Evolutionary conservation across 139 green algal species (phyloP).

Genomic region (Chlamydomonas applanata): DNA sequence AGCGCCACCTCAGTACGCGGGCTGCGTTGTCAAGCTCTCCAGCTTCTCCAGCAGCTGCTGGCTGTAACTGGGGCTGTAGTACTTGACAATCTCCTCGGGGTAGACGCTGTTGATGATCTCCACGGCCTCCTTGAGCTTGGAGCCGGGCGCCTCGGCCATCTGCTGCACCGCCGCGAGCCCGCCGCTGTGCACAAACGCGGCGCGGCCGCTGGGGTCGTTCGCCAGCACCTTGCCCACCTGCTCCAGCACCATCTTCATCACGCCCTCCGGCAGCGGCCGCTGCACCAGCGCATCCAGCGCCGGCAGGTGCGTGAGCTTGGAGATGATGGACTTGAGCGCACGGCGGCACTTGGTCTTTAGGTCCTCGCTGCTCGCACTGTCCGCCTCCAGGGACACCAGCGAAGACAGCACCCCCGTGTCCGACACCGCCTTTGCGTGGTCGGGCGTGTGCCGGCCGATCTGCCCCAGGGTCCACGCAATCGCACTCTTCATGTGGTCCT

Average conservation of each 20-base stretch:
- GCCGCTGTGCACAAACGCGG: slow-evolving; percentile 79
- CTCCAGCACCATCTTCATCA: slow-evolving; percentile 82
- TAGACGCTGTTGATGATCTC: slow-evolving; percentile 86
- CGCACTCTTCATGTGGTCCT: slow-evolving; percentile 80
- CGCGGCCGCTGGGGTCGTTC: slow-evolving; percentile 68
- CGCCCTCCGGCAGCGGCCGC: slow-evolving; percentile 58
- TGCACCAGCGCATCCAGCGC: slow-evolving; percentile 81
- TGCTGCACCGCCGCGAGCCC: slow-evolving; percentile 82
- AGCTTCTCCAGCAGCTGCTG: slow-evolving; percentile 81
- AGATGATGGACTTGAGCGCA: slow-evolving; percentile 74
- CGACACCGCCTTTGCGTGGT: slow-evolving; percentile 85
- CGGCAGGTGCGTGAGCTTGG: slow-evolving; percentile 77
- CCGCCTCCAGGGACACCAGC: slow-evolving; percentile 62
- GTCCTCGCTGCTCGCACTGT: slow-evolving; percentile 62
- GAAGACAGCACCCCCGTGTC: slow-evolving; percentile 73
- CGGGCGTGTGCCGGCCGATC: slow-evolving; percentile 78
- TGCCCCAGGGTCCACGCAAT: slow-evolving; percentile 63
- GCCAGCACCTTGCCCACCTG: slow-evolving; percentile 81
- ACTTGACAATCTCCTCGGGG: slow-evolving; percentile 75
- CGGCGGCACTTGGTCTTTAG: slow-evolving; percentile 82
- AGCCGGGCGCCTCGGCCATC: slow-evolving; percentile 68
- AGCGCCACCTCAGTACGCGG: slow-evolving; percentile 1
- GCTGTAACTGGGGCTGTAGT: slow-evolving; percentile 81
- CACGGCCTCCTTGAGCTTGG: slow-evolving; percentile 73
- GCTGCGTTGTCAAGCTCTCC: slow-evolving; percentile 41